phyloP scores from a whole-genome alignment of 2,329 filamentous ascomycete species.

The Penicillium sp. region DNA sequence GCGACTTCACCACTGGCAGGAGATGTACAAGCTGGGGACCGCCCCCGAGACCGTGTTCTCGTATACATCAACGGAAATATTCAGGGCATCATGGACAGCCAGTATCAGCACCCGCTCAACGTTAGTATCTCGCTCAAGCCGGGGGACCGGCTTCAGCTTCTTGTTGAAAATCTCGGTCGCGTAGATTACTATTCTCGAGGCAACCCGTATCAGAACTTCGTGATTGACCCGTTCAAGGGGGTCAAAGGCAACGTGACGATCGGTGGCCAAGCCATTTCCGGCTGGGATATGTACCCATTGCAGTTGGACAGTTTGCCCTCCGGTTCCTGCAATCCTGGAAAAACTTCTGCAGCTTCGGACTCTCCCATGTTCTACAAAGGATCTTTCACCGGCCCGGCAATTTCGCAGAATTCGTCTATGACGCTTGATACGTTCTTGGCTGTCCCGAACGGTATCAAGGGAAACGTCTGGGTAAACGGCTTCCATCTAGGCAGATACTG shows the following conservation, averaged over 20 bases:
- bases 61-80: slow-evolving; percentile 45
- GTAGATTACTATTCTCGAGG: slow-evolving; percentile 42
- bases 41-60: slow-evolving; percentile 45
- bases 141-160: slow-evolving; percentile 41
- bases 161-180: slow-evolving; percentile 52
- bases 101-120: slow-evolving; percentile 37
- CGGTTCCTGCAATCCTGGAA: not conserved
- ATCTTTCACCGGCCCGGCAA: slow-evolving; percentile 23
- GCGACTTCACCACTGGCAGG: slow-evolving; percentile 26
- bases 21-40: slow-evolving; percentile 39
- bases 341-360: slow-evolving; percentile 13
- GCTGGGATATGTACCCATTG: slow-evolving; percentile 42
- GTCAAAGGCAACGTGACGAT: slow-evolving; percentile 43
- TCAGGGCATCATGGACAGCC: slow-evolving; percentile 46
- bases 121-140: slow-evolving; percentile 35
- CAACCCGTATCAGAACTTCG: slow-evolving; percentile 10
- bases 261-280: slow-evolving; percentile 27
- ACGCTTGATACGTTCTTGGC: slow-evolving; percentile 36
- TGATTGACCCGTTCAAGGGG: slow-evolving; percentile 47
- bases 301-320: slow-evolving; percentile 28
- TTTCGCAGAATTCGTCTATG: slow-evolving; percentile 23
- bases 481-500: slow-evolving; percentile 47
- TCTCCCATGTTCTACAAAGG: slow-evolving; percentile 6
- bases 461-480: slow-evolving; percentile 46
- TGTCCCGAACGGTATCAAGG: slow-evolving; percentile 42